Evolutionary conservation across 2,329 filamentous ascomycete species (phyloP).

Genomic region (Amesomyces nigricolor): DNA sequence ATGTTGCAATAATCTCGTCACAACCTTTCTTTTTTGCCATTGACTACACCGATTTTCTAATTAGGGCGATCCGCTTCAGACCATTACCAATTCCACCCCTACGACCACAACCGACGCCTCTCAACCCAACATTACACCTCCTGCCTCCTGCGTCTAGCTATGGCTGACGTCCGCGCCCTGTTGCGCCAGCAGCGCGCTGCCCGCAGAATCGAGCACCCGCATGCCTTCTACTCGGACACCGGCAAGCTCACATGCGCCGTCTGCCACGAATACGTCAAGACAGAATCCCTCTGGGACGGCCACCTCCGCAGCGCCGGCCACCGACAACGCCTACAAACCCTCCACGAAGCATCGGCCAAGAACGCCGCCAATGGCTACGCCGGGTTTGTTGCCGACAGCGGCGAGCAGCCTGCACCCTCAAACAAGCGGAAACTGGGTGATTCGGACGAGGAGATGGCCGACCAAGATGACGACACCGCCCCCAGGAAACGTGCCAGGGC

Average conservation of each 20-base stretch:
- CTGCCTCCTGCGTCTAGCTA: constrained; percentile 32
- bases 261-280: constrained; percentile 59
- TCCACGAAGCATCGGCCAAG: constrained; percentile 26
- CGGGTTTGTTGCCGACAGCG: constrained; percentile 27
- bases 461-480: constrained; percentile 29
- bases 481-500: constrained; percentile 44
- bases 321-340: constrained; percentile 34
- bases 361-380: constrained; percentile 12
- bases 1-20: not conserved
- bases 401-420: not conserved
- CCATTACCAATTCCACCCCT: not conserved
- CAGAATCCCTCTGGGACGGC: constrained; percentile 61
- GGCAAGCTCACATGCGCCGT: constrained; percentile 63
- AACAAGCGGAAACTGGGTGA: constrained; percentile 26
- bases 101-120: not conserved
- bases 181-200: constrained; percentile 71
- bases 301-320: constrained; percentile 50
- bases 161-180: constrained; percentile 76
- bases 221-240: constrained; percentile 61
- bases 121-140: not conserved
- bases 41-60: not conserved
- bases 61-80: too few species aligned
- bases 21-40: not conserved
- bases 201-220: constrained; percentile 65
- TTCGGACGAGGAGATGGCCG: constrained; percentile 33